A percentile compares a stretch with the other conserved stretches of the same genome.
These are phyloP conservation scores for Fermentozyma sake DNA, from an alignment of 1,139 yeast species.

Conservation along the genomic window DNA sequence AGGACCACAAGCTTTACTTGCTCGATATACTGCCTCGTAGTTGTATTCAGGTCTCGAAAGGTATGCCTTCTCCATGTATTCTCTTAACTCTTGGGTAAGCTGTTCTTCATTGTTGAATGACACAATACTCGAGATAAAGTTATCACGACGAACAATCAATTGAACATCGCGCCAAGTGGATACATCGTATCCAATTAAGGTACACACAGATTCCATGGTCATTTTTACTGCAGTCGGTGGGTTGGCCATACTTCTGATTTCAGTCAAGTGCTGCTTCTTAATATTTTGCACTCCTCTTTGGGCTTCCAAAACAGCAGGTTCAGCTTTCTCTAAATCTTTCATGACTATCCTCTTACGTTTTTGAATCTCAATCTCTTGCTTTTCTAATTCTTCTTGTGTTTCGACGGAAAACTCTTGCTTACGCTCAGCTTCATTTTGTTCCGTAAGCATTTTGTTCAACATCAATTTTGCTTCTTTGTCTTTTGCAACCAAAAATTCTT, in stretches of 20 bases:
- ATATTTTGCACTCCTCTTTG: slow-evolving; percentile 85
- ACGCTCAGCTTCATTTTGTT: slow-evolving; percentile 90
- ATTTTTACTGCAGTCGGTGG: slow-evolving; percentile 89
- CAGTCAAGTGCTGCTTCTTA: slow-evolving; percentile 88
- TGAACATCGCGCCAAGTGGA: slow-evolving; percentile 81
- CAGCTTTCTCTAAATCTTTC: slow-evolving; percentile 66
- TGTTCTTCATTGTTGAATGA: slow-evolving; percentile 62
- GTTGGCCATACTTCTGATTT: slow-evolving; percentile 80
- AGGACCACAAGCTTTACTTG: slow-evolving; percentile 96
- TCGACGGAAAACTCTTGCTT: slow-evolving; percentile 81
- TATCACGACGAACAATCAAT: slow-evolving; percentile 74
- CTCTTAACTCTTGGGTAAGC: slow-evolving; percentile 49
- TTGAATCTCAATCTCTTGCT: slow-evolving; percentile 61
- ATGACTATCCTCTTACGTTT: slow-evolving; percentile 54
- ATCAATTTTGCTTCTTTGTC: slow-evolving; percentile 68
- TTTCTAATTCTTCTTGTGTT: slow-evolving; percentile 64
- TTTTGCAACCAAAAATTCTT: slow-evolving; percentile 45
- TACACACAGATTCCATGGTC: slow-evolving; percentile 86
- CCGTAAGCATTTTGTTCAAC: slow-evolving; percentile 73
- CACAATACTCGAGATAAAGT: slow-evolving; percentile 81
- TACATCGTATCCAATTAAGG: slow-evolving; percentile 69
- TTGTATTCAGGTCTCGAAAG: slow-evolving; percentile 62
- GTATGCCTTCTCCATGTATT: slow-evolving; percentile 56
- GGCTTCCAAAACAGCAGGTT: slow-evolving; percentile 83
- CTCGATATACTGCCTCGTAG: slow-evolving; percentile 74